Conservation (phyloP, 2,329 filamentous ascomycete species). For the Microsporum canis region DNA sequence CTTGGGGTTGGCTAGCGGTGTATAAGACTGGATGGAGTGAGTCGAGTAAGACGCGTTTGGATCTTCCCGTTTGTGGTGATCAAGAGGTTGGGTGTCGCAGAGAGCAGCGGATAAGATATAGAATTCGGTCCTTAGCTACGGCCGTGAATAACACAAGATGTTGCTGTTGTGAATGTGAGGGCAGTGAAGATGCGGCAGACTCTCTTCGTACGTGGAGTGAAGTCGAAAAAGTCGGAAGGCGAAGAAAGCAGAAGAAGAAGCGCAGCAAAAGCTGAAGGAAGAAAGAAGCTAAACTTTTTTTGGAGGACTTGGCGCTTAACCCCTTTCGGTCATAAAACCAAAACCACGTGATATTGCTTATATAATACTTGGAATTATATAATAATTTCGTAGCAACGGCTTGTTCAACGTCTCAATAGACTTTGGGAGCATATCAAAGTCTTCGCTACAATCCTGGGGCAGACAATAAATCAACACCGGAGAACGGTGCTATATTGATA, state of each 20-base stretch:
- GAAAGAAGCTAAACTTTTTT: not conserved
- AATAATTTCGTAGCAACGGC: not conserved
- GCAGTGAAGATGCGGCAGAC: slow-evolving; percentile 10
- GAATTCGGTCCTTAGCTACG: not conserved
- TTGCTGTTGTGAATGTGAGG: not conserved
- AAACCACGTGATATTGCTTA: not conserved
- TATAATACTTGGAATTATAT: not conserved
- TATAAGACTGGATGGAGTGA: not conserved
- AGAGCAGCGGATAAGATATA: not conserved
- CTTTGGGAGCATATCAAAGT: too few relatives aligned
- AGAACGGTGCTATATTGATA: too few relatives aligned
- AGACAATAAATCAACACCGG: too few relatives aligned
- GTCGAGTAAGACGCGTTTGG: not conserved
- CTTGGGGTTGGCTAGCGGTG: not conserved
- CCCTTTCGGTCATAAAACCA: not conserved
- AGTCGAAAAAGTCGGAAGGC: not conserved
- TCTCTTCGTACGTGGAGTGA: not conserved
- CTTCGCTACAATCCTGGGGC: too few relatives aligned
- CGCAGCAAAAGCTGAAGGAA: not conserved
- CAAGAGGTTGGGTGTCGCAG: not conserved
- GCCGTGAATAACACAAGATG: not conserved
- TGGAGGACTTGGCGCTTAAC: not conserved
- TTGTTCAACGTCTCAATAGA: too few relatives aligned
- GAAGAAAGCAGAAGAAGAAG: not conserved
- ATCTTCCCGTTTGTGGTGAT: not conserved